A percentile compares a stretch with the other conserved stretches of the same genome.
These are phyloP conservation scores for Capsella bursapastoris DNA, from an alignment of 345 rosid species.

Conservation along the genomic window DNA sequence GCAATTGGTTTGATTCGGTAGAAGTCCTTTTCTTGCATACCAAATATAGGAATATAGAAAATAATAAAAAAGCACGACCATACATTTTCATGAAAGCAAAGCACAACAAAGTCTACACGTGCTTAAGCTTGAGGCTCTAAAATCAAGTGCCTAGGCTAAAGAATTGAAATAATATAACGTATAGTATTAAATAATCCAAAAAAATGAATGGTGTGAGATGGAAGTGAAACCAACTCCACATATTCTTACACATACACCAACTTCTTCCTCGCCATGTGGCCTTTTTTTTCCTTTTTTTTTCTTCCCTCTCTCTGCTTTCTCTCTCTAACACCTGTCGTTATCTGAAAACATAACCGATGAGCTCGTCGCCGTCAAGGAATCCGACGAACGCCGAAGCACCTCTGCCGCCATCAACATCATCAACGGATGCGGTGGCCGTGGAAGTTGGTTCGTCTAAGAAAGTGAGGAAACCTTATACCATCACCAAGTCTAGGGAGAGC, in stretches of 20 bases:
- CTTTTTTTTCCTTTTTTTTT: neutral
- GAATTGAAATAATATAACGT: no score
- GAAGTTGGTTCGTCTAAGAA: constrained; percentile 64
- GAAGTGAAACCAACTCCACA: constrained; percentile 35
- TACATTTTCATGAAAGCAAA: constrained; percentile 9
- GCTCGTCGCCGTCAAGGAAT: constrained; percentile 48
- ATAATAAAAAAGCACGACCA: constrained; percentile 20
- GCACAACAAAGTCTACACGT: constrained; percentile 21
- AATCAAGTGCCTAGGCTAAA: constrained; percentile 10
- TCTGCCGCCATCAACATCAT: constrained; percentile 47
- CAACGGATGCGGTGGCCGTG: constrained; percentile 37
- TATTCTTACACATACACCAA: neutral
- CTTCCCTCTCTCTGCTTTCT: constrained; percentile 26
- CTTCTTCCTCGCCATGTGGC: constrained; percentile 46
- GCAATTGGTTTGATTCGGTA: constrained; percentile 24
- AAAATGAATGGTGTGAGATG: constrained; percentile 38
- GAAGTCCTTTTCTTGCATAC: constrained; percentile 16
- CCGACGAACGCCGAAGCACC: constrained; percentile 47
- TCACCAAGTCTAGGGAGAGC: constrained; percentile 97
- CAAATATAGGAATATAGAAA: neutral
- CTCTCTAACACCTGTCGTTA: constrained; percentile 11
- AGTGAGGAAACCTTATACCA: constrained; percentile 94
- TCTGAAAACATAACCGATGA: constrained; percentile 34
- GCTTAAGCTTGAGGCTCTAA: constrained; percentile 17
- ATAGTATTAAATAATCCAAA: no score